Base-by-base conservation (phyloP, 192 early-diverging fungal species). In the Phlyctochytrium planicorne region DNA sequence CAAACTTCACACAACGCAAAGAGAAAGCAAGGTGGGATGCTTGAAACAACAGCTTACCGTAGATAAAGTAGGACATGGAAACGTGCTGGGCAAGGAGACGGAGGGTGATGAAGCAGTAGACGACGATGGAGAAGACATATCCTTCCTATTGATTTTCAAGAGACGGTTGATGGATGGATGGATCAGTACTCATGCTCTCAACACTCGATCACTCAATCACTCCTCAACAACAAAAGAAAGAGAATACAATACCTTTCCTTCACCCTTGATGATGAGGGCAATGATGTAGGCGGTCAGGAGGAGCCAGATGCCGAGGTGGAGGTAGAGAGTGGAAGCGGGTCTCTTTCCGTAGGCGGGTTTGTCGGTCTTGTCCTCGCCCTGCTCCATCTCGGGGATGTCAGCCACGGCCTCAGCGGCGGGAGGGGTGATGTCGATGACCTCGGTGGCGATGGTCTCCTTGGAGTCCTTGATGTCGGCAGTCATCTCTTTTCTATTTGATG, bases 221-320 rank as follows among this genome's bases (percentile, higher is more conserved):
- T n/a, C n/a, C n/a, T n/a, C n/a, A n/a, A n/a, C n/a, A n/a, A n/a
- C n/a, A n/a, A n/a, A n/a, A n/a, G n/a, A n/a, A n/a, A n/a, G n/a
- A 50, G 40, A 50, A 50, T 10, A 50, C n/a, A 14, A n/a, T n/a
- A 50, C 10, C 40, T 10, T n/a, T 10, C 40, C n/a, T 50, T n/a
- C 40, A 50, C 40, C 10, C 40, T 10, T n/a, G 40, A 50, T 50
- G n/a, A 10, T 50, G 12, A 50, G 12, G 40, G n/a, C n/a, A 60
- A 90, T 74, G 66, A 87, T 82, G 75, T 84, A 93, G 35, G 77
- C 85, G 3, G 84, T 88, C 10, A 87, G 16, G 16, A 78, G 55
- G 10, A 80, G 24, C 85, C 84, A 90, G 57, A 82, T 73, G 4
- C 35, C 73, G 20, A 84, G 53, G 62, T 77, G 70, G 64, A 78